Evolutionary conservation across 75 land plant genomes (phyloP).

Genomic region (Pinus tabuliformis): DNA sequence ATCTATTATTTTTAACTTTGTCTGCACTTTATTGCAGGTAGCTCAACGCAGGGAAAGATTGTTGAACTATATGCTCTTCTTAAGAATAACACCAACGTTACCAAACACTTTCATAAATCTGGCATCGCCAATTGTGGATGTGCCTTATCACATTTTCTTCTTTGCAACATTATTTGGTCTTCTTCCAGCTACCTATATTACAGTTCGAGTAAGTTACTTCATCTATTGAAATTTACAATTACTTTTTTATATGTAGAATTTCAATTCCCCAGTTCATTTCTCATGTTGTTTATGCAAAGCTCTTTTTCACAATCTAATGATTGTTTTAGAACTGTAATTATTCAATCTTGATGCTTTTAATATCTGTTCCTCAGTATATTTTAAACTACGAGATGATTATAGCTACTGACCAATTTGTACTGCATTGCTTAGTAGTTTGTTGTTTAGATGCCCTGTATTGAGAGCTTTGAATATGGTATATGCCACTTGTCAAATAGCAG

Average conservation of each 20-base stretch:
- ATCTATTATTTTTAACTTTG: not conserved
- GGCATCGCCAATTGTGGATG: slow-evolving; percentile 94
- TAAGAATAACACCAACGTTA: slow-evolving; percentile 86
- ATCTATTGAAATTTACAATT: not conserved
- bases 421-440: not conserved
- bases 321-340: too few species aligned
- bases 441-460: not conserved
- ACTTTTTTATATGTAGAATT: not conserved
- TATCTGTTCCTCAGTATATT: not conserved
- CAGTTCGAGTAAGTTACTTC: slow-evolving; percentile 67
- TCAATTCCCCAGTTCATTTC: too few species aligned
- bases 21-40: slow-evolving; percentile 45
- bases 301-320: too few species aligned
- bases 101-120: slow-evolving; percentile 94
- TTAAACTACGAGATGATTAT: not conserved
- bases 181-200: slow-evolving; percentile 83
- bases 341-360: not conserved
- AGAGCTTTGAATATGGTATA: not conserved
- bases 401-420: not conserved
- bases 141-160: slow-evolving; percentile 82
- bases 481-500: not conserved
- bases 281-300: too few species aligned
- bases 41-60: slow-evolving; percentile 71
- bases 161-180: slow-evolving; percentile 82
- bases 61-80: slow-evolving; percentile 83